Evolutionary conservation across 495 filamentous ascomycete genomes (phyloP).

Genomic region (Evernia prunastri): DNA sequence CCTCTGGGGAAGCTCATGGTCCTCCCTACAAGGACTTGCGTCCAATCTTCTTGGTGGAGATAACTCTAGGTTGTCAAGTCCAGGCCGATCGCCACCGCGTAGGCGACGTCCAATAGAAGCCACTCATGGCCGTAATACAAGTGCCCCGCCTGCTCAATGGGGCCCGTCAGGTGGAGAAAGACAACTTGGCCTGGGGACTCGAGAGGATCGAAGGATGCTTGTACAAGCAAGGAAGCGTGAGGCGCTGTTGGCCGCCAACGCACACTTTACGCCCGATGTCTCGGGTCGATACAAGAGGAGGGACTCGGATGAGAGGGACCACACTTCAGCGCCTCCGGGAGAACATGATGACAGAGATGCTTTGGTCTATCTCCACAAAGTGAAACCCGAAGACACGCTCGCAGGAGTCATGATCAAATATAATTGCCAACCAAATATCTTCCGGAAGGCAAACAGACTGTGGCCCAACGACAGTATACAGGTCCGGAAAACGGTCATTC

Average conservation of each 20-base stretch:
- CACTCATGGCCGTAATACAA: constrained; percentile 37
- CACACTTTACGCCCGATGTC: constrained; percentile 39
- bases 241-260: constrained; percentile 50
- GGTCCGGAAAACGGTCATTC: constrained; percentile 65
- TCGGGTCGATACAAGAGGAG: constrained; percentile 51
- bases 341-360: constrained; percentile 58
- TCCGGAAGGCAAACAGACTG: constrained; percentile 82
- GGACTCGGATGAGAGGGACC: constrained; percentile 48
- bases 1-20: constrained; percentile 48
- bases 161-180: constrained; percentile 44
- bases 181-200: constrained; percentile 47
- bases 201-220: constrained; percentile 50
- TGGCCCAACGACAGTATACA: constrained; percentile 92
- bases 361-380: constrained; percentile 84
- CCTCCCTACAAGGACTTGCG: constrained; percentile 48
- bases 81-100: constrained; percentile 31
- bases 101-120: constrained; percentile 43
- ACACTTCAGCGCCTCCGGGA: constrained; percentile 27
- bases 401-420: constrained; percentile 87
- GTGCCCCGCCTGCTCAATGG: constrained; percentile 44
- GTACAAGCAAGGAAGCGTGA: constrained; percentile 59
- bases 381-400: constrained; percentile 74
- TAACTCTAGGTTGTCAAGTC: constrained; percentile 30
- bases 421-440: constrained; percentile 69
- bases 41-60: constrained; percentile 48